These are phyloP conservation scores for Actinomortierella wolfii DNA, from an alignment of 371 early-diverging fungal species.

Conservation along the genomic window DNA sequence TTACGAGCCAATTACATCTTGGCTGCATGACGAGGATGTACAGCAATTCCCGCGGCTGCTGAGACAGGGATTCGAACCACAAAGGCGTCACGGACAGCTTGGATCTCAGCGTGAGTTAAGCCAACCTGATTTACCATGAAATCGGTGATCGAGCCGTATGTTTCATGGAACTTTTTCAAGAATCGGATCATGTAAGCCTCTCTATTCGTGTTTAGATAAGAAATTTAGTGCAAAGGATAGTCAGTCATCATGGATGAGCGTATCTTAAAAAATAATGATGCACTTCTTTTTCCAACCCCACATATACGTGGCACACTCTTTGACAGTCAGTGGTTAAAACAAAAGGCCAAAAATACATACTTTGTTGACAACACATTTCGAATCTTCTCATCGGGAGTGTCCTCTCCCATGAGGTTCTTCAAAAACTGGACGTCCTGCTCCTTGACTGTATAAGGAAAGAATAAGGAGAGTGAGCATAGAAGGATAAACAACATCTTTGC, in stretches of 20 bases:
- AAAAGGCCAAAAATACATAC: slow-evolving; percentile 11
- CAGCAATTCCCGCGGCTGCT: no score
- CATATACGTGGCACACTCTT: no score
- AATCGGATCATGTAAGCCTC: slow-evolving; percentile 38
- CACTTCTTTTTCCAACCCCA: no score
- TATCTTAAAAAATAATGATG: no score
- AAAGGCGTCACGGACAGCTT: slow-evolving; percentile 37
- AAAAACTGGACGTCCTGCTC: slow-evolving; percentile 43
- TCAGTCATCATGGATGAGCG: no score
- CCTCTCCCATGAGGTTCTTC: slow-evolving; percentile 30
- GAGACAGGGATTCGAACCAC: slow-evolving; percentile 34
- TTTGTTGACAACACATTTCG: slow-evolving; percentile 39
- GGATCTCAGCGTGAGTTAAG: slow-evolving; percentile 34
- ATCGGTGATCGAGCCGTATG: slow-evolving; percentile 37
- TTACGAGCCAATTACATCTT: no score
- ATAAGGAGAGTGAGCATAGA: background rate
- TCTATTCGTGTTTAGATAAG: slow-evolving; percentile 4
- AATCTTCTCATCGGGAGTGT: slow-evolving; percentile 18
- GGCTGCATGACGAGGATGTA: no score
- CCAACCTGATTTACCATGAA: slow-evolving; percentile 39
- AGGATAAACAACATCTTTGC: background rate
- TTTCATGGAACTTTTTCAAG: slow-evolving; percentile 36
- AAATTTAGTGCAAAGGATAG: no score
- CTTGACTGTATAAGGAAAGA: slow-evolving; percentile 16
- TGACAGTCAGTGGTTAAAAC: background rate